phyloP scores from a whole-genome alignment of 257 asterid species.

The Jaltomata sinuosa region DNA sequence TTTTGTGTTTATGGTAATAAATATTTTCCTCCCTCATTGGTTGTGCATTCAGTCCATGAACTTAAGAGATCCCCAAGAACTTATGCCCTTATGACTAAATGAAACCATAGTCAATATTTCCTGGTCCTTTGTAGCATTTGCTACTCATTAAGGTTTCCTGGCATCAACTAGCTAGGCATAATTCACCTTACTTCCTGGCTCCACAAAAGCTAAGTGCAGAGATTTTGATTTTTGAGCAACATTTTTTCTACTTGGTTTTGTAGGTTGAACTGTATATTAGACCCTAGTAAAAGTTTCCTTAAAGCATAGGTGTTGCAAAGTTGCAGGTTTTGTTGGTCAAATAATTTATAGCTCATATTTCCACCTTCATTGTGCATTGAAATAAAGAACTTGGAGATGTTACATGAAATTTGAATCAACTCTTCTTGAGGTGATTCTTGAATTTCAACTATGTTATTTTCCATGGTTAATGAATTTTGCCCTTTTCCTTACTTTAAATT shows the following conservation, averaged over 20 bases:
- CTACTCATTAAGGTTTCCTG: neutral
- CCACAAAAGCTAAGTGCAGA: neutral
- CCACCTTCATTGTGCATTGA: neutral
- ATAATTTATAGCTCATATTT: neutral
- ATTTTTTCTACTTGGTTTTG: neutral
- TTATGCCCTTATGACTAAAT: slow-evolving; percentile 33
- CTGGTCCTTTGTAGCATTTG: neutral
- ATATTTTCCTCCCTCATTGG: slow-evolving; percentile 74
- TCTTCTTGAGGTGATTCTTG: neutral
- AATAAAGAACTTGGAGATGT: neutral
- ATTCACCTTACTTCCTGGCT: neutral
- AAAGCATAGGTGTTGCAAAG: neutral
- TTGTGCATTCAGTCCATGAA: slow-evolving; percentile 74
- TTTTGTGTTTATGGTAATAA: slow-evolving; percentile 47
- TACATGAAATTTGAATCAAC: neutral
- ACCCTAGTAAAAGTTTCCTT: neutral
- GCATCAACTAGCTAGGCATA: neutral
- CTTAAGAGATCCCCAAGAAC: slow-evolving; percentile 34
- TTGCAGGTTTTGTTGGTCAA: neutral
- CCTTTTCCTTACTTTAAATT: neutral
- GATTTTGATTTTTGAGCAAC: neutral
- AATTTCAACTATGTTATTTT: neutral
- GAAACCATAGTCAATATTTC: neutral
- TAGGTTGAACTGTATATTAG: neutral
- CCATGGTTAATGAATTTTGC: too few relatives aligned